Evolutionary conservation across 1,284 basidiomycete genomes (phyloP).

Genomic region (Neolentinus lepideus): DNA sequence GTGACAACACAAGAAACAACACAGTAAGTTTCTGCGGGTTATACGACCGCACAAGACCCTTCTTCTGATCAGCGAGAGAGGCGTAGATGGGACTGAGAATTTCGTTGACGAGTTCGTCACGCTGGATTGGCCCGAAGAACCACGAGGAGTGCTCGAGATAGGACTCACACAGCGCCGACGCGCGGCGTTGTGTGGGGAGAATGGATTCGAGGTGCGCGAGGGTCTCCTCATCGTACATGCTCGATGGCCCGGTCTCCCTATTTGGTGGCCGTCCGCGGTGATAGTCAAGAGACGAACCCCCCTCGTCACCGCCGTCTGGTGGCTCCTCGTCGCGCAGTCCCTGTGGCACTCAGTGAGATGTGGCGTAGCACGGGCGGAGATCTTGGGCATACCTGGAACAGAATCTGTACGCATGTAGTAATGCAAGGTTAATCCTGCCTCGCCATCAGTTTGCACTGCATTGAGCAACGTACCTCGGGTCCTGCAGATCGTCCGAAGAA

Average conservation of each 20-base stretch:
- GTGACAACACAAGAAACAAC: constrained; percentile 12
- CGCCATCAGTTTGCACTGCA: neutral
- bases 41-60: constrained; percentile 1
- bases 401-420: neutral
- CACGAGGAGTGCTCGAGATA: constrained; percentile 52
- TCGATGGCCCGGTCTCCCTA: neutral
- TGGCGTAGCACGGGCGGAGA: too few relatives aligned
- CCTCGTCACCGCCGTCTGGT: neutral
- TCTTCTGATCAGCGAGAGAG: neutral
- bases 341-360: neutral
- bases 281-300: neutral
- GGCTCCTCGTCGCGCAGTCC: neutral
- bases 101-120: constrained; percentile 44
- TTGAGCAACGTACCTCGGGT: constrained; percentile 31
- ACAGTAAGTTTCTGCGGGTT: constrained; percentile 13
- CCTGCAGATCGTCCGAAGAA: constrained; percentile 63
- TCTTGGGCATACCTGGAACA: constrained; percentile 9
- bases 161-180: constrained; percentile 30
- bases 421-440: neutral
- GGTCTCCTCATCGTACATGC: neutral
- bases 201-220: neutral
- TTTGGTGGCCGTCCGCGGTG: neutral
- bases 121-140: constrained; percentile 46
- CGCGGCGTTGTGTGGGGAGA: neutral
- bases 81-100: constrained; percentile 32